Conservation (phyloP, 1,139 yeast species). For the Yamadazyma spencermartinsiae region DNA sequence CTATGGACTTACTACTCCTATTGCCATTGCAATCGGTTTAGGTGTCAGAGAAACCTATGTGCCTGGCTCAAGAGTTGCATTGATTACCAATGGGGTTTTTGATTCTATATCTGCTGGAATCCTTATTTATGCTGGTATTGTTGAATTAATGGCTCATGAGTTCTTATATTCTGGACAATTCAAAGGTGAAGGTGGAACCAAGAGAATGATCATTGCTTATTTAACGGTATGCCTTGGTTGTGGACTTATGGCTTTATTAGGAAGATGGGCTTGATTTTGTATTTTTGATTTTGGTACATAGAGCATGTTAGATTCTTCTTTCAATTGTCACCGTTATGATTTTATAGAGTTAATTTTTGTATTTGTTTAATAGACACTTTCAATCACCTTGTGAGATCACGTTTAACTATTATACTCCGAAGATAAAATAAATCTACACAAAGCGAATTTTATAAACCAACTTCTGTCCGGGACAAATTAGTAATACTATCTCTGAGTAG, state of each 20-base stretch:
- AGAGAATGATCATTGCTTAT: slow-evolving; percentile 40
- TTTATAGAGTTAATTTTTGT: neutral
- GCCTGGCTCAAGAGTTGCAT: slow-evolving; percentile 59
- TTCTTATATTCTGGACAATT: slow-evolving; percentile 69
- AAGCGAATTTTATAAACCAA: no score
- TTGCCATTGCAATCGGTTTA: slow-evolving; percentile 82
- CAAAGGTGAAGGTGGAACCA: slow-evolving; percentile 49
- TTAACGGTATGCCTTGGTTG: slow-evolving; percentile 64
- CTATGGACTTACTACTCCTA: slow-evolving; percentile 77
- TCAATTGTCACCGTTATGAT: no score
- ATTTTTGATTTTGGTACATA: no score
- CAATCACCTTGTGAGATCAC: no score
- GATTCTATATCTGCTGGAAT: slow-evolving; percentile 88
- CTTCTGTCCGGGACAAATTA: no score
- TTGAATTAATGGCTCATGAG: slow-evolving; percentile 87
- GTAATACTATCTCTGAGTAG: no score
- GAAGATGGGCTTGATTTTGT: slow-evolving; percentile 73
- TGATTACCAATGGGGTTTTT: slow-evolving; percentile 74
- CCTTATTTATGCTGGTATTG: slow-evolving; percentile 79
- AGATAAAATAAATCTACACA: no score
- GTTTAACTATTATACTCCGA: no score
- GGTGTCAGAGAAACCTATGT: slow-evolving; percentile 73
- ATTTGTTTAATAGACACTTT: no score
- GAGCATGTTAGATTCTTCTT: no score
- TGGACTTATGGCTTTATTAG: slow-evolving; percentile 82